phyloP scores from a whole-genome alignment of 345 rosid species.

The Streptanthus diversifolius region DNA sequence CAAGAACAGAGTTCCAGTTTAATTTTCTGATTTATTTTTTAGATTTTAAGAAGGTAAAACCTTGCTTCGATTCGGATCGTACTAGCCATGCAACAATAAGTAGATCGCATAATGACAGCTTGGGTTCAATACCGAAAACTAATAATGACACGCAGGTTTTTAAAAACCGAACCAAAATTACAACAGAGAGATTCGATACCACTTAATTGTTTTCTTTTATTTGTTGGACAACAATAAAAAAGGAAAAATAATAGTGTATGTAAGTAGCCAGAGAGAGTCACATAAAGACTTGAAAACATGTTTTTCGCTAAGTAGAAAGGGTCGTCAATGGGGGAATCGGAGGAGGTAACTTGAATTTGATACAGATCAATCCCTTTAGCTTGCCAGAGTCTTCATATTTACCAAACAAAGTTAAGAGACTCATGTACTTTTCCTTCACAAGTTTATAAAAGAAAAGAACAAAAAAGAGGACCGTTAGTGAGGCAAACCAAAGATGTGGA shows the following conservation, averaged over 20 bases:
- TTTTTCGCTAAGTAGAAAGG: neutral
- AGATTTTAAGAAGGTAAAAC: neutral
- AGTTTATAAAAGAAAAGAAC: neutral
- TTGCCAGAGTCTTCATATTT: neutral
- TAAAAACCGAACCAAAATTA: too few species aligned
- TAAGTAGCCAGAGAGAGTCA: neutral
- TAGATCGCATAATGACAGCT: neutral
- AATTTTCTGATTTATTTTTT: neutral
- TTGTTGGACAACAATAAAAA: neutral
- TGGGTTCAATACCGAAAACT: neutral
- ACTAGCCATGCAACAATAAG: neutral
- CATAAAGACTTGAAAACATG: neutral
- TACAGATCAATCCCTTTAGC: neutral
- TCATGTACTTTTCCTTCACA: slow-evolving; percentile 1
- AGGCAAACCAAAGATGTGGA: neutral
- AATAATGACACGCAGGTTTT: too few species aligned
- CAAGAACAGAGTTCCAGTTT: neutral
- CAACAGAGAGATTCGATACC: neutral
- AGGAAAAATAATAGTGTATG: neutral
- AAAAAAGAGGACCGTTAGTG: neutral
- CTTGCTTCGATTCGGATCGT: neutral
- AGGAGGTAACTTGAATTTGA: slow-evolving; percentile 7
- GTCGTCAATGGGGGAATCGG: neutral
- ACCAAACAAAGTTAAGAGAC: neutral
- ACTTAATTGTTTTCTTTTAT: neutral